Base-by-base conservation (phyloP, 495 filamentous ascomycete species). In the Corynascus novoguineensis region DNA sequence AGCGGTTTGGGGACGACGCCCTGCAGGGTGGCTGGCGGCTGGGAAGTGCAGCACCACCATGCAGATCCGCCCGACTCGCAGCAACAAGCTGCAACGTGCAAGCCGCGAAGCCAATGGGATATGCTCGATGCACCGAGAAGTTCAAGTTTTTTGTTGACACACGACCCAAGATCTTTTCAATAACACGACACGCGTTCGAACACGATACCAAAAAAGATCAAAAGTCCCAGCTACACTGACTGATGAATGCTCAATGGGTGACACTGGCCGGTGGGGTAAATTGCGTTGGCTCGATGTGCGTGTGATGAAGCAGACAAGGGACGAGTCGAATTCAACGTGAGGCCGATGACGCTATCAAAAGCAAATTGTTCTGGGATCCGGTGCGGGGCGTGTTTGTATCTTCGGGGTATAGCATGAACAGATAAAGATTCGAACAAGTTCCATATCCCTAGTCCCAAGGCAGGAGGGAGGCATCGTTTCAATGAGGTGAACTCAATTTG, bases 11-110 rank as follows among this genome's bases (percentile, higher is more conserved):
- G 24, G 37, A 19, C 17, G 37, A 21, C 28, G 29, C 5, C 47
- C 28, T 35, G 55, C 55, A 58, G 37, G 29, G 51, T 58, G 55
- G 47, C 37, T 51, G 41, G 55, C n/a, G n/a, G n/a, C n/a, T n/a
- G 21, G 19, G 40, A 50, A 14, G 29, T 51, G 47, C 38, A 31
- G 47, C 12, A 11, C 37, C 25, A 15, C 24, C 47, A 7, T 58
- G 47, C 31, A 50, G 21, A 21, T 14, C 10, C 28, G 46, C 29
- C 41, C 52, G 52, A 37, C 29, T 35, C 22, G 52, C n/a, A 15
- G 35, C 31, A 32, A 2, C 28, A 25, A 35, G 40, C 4, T 4
- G 29, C 31, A 27, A 15, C 29, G n/a, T 11, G 42, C 31, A 48
- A 41, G 14, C 17, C n/a, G 47, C 55, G 14, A 27, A 27, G 29